Evolutionary conservation across 441 rosid species (phyloP), one percentile per base, ranked within the genome.

Genomic region (Croton laevigatus): DNA sequence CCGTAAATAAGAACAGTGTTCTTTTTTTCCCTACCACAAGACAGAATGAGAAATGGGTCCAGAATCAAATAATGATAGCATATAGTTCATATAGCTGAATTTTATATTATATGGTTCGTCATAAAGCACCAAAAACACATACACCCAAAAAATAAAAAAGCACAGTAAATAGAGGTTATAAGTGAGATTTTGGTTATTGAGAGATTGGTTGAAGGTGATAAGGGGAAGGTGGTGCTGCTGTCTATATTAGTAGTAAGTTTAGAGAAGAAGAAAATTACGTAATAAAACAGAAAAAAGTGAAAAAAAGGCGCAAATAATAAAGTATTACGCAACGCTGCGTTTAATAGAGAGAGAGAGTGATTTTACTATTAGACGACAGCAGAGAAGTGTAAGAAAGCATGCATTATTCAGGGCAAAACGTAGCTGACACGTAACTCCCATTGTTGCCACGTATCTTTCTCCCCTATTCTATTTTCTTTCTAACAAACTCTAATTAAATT

Each of bases 391-490:
- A 61, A 75, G 77, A 72, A 80, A 72, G 74, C 78, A 76, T 76
- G 81, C 84, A 71, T 62, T 61, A 71, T 62, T 61, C 38, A 73
- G 68, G 72, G 71, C 45, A 57, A 64, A 75, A 74, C 69, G 76
- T 74, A 71, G 59, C 75, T 69, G 79, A 81, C 88, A 85, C 83
- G 89, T 79, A 59, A 83, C 71, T 54, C 59, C 32, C 40, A 69
- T n/a, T 70, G 54, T 22, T 61, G 83, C 87, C 85, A 81, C 81
- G 79, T 83, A 73, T 37, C 4, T 42, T 19, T 22, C 22, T 20
- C 6, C 16, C n/a, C 8, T 55, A 8, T 22, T 20, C 32, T 27
- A 27, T 55, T 55, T 20, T 54, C 59, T 55, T 20, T 54, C 59
- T 20, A 54, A 54, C 59, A 11, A 54, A 8, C 27, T 27, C 32